Evolutionary conservation across 2,329 filamentous ascomycete species (phyloP).

Genomic region (Fusarium sp.): DNA sequence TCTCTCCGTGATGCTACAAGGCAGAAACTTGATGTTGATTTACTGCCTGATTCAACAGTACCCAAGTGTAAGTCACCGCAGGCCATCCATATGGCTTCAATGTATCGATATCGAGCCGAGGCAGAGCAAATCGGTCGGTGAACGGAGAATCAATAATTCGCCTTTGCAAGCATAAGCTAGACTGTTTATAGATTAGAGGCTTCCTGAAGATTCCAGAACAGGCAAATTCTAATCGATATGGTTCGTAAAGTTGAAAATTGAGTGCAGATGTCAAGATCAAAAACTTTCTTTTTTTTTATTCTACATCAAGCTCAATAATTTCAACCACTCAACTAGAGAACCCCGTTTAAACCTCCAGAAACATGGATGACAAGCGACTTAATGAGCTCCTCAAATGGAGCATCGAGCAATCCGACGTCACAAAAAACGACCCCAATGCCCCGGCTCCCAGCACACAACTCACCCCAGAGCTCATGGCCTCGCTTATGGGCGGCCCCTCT

Average conservation of each 20-base stretch:
- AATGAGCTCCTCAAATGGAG: constrained; percentile 85
- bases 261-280: constrained; percentile 16
- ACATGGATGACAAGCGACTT: constrained; percentile 65
- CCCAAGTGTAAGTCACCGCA: constrained; percentile 3
- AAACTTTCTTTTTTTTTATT: not conserved
- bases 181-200: constrained; percentile 36
- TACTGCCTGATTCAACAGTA: not conserved
- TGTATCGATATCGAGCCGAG: constrained; percentile 9
- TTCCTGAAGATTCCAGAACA: constrained; percentile 57
- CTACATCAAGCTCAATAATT: constrained; percentile 5
- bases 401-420: constrained; percentile 58
- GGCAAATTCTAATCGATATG: constrained; percentile 42
- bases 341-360: constrained; percentile 15
- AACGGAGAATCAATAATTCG: constrained; percentile 34
- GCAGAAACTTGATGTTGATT: not conserved
- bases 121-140: constrained; percentile 7
- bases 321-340: constrained; percentile 1
- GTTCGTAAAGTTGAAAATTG: constrained; percentile 31
- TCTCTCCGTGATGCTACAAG: not conserved
- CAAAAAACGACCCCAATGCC: constrained; percentile 45
- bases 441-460: constrained; percentile 56
- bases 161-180: constrained; percentile 38
- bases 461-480: constrained; percentile 74
- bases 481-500: constrained; percentile 83
- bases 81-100: constrained; percentile 9